Base-by-base conservation (phyloP, 2,329 filamentous ascomycete species). In the Macrophomina phaseolina region DNA sequence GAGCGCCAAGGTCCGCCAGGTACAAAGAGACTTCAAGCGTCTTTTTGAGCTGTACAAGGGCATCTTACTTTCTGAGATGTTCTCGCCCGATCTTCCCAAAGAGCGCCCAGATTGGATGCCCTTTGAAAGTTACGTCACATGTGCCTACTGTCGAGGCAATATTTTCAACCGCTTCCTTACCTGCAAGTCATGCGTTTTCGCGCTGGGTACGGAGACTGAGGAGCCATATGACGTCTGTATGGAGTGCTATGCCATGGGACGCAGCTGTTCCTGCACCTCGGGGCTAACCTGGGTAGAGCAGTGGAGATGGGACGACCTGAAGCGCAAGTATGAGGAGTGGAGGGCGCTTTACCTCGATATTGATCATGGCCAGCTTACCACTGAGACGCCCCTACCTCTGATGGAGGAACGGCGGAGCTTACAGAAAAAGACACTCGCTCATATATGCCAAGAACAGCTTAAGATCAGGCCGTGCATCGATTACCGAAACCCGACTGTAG, bases 221-320 rank as follows among this genome's bases (percentile, higher is more conserved):
- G 89, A 98, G 74, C 92, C 92, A 0, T 99, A 98, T 76, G 95
- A 99, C 76, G 86, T 99, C 28, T 99, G 95, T 75, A 94, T 99
- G 91, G 95, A 99, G 72, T 99, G 95, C 75, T 99, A 97, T 75
- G 91, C 89, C n/a, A 97, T 98, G 91, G 95, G 95, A 28, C 88
- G 95, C 62, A 97, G 94, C 53, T 99, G 95, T 76, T 88, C 87
- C 3, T 99, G 95, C 74, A 86, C 97, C 61, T 97, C 94, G 3
- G 89, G 89, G 11, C 85, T 97, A 11, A 88, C 87, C 68, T 99
- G 94, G 94, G 93, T 92, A 61, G 94, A 99, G 76, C 95, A 98
- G 76, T 97, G 94, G 85, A 82, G 87, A 12, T 98, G 94, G 94
- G 85, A 88, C 49, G 88, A 93, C 14, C 83, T 99, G 11, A 83